Conservation (phyloP, 2,329 filamentous ascomycete genomes). For the Escovopsis sp. region DNA sequence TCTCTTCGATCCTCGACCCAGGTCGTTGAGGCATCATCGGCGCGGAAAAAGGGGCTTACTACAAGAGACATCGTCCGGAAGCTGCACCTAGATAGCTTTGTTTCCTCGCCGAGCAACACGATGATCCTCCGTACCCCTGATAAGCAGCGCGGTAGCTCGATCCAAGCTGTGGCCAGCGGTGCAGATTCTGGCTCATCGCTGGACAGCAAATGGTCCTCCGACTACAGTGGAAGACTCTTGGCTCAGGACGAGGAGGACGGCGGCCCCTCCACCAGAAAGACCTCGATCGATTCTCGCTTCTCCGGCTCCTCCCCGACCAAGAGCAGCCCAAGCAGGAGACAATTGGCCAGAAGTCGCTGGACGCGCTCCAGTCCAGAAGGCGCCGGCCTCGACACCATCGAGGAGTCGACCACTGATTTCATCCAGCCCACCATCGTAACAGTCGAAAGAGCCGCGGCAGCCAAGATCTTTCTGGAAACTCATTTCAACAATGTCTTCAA, state of each 20-base stretch:
- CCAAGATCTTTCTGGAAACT: conserved; percentile 76
- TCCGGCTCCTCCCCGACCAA: conserved; percentile 10
- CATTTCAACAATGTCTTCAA: conserved; percentile 60
- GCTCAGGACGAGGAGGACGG: conserved; percentile 6
- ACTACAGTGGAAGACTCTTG: conserved; percentile 12
- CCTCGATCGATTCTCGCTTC: conserved; percentile 18
- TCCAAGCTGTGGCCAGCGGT: conserved; percentile 10
- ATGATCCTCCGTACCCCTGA: conserved; percentile 12
- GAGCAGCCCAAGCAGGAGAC: conserved; percentile 10
- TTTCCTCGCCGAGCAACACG: conserved; percentile 14
- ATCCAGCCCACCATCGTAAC: conserved; percentile 32
- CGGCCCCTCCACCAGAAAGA: conserved; percentile 15
- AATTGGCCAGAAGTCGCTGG: conserved; percentile 18
- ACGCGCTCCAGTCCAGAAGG: conserved; percentile 22
- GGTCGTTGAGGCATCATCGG: conserved; percentile 1
- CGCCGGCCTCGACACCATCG: conserved; percentile 19
- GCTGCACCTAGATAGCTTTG: conserved; percentile 12
- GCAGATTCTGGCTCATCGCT: conserved; percentile 8
- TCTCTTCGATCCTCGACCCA: background rate
- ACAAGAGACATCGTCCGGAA: conserved; percentile 13
- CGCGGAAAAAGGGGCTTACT: conserved; percentile 8
- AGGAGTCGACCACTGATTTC: conserved; percentile 13
- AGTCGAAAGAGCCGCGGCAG: conserved; percentile 62
- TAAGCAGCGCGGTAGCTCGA: conserved; percentile 11
- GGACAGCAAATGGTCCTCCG: conserved; percentile 14